Evolutionary conservation across 768 basidiomycete species (phyloP).

Genomic region (Phanerodontia chrysosporium): DNA sequence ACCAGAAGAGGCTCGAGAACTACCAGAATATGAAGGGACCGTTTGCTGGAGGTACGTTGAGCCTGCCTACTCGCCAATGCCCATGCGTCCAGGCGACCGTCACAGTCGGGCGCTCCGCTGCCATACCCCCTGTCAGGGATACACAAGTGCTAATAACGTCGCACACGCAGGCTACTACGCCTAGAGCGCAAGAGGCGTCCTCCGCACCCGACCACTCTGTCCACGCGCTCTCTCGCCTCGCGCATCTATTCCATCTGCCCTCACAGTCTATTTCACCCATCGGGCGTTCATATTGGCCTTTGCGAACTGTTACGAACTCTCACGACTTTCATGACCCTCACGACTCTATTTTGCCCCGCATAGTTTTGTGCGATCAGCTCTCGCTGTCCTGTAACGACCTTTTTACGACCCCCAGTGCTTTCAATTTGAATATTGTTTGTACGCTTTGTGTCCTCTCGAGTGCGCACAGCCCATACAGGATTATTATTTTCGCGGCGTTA

Average conservation of each 20-base stretch:
- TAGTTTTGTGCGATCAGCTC: conserved; percentile 23
- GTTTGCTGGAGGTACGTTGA: conserved; percentile 52
- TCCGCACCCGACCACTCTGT: neutral
- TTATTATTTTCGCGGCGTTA: neutral
- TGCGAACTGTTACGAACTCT: conserved; percentile 13
- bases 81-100: conserved; percentile 2
- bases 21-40: conserved; percentile 63
- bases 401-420: conserved; percentile 12
- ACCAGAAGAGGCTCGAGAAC: conserved; percentile 64
- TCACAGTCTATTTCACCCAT: conserved; percentile 12
- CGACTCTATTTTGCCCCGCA: conserved; percentile 10
- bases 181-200: neutral
- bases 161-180: conserved; percentile 12
- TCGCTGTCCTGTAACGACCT: conserved; percentile 17
- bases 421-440: conserved; percentile 6
- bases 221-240: neutral
- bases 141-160: neutral
- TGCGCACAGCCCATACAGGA: neutral
- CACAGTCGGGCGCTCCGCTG: neutral
- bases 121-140: conserved; percentile 3
- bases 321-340: conserved; percentile 23
- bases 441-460: neutral
- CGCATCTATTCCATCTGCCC: conserved; percentile 6
- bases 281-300: neutral
- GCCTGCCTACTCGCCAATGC: conserved; percentile 1